phyloP scores from a whole-genome alignment of 2,329 filamentous ascomycete genomes.

The Blumeria graminis region DNA sequence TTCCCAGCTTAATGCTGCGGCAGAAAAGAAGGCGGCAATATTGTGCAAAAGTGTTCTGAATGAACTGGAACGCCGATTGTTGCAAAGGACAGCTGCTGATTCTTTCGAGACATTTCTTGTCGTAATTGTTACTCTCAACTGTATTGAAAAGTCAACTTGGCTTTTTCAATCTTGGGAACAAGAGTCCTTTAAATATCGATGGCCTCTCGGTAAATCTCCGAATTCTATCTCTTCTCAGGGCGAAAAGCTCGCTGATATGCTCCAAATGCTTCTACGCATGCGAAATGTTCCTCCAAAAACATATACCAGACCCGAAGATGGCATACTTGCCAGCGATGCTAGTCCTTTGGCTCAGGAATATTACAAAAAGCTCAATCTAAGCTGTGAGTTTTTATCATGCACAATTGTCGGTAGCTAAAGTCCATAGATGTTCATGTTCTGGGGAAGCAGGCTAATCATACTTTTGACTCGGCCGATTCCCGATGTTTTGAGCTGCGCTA shows the following conservation, averaged over 20 bases:
- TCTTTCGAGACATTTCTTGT: conserved; percentile 37
- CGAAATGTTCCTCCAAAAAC: conserved; percentile 33
- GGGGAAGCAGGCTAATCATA: conserved; percentile 12
- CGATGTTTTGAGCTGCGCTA: conserved; percentile 26
- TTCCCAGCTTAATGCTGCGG: conserved; percentile 38
- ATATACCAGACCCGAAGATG: conserved; percentile 19
- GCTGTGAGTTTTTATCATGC: conserved; percentile 23
- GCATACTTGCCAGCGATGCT: conserved; percentile 17
- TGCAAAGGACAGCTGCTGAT: conserved; percentile 34
- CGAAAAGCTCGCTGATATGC: conserved; percentile 29
- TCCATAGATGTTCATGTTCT: conserved; percentile 12
- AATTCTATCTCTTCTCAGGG: conserved; percentile 33
- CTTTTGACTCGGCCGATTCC: conserved; percentile 17
- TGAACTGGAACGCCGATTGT: conserved; percentile 34
- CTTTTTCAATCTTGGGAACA: conserved; percentile 45
- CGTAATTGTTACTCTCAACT: conserved; percentile 37
- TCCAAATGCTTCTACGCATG: conserved; percentile 37
- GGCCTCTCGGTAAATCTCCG: conserved; percentile 35
- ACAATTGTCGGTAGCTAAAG: background rate
- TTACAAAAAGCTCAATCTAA: conserved; percentile 30
- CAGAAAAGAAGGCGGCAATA: conserved; percentile 35
- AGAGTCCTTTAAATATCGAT: conserved; percentile 24
- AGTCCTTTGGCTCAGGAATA: conserved; percentile 24
- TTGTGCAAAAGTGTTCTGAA: conserved; percentile 33
- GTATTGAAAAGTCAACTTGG: conserved; percentile 44